Evolutionary conservation across 495 filamentous ascomycete genomes (phyloP).

Genomic region (Cercophora newfieldiana): DNA sequence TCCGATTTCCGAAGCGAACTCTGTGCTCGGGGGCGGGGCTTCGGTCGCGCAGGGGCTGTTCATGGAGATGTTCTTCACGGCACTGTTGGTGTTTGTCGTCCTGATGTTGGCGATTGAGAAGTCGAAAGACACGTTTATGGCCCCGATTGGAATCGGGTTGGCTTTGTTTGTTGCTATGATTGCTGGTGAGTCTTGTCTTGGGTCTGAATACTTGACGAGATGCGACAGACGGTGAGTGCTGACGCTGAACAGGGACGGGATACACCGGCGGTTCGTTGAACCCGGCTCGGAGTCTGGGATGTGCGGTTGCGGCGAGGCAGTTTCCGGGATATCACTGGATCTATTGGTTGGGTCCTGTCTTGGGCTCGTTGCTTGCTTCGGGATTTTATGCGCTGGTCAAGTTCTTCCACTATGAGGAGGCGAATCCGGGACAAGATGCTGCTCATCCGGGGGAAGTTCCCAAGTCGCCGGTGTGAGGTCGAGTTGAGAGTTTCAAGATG

Average conservation of each 20-base stretch:
- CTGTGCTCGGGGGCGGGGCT: conserved; percentile 55
- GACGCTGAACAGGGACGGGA: conserved; percentile 38
- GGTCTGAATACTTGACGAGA: not conserved
- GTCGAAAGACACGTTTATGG: conserved; percentile 70
- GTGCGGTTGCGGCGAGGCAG: conserved; percentile 43
- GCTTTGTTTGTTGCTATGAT: conserved; percentile 68
- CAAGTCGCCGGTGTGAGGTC: not conserved
- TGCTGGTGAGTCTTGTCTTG: conserved; percentile 40
- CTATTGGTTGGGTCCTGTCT: conserved; percentile 65
- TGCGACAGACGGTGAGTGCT: not conserved
- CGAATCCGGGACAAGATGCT: conserved; percentile 71
- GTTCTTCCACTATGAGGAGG: conserved; percentile 68
- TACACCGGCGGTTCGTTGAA: conserved; percentile 59
- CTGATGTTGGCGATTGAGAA: conserved; percentile 78
- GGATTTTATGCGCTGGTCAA: conserved; percentile 67
- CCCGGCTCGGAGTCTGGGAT: conserved; percentile 54
- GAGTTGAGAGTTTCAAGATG: no score
- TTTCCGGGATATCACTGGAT: conserved; percentile 56
- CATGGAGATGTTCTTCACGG: conserved; percentile 75
- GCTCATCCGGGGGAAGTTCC: conserved; percentile 4
- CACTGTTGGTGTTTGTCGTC: conserved; percentile 68
- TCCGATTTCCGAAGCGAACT: conserved; percentile 49
- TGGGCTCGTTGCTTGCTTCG: conserved; percentile 64
- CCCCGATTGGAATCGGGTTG: conserved; percentile 71
- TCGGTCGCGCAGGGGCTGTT: conserved; percentile 64